A percentile compares a stretch with the other conserved stretches of the same genome.
phyloP scores from a whole-genome alignment of 306 rosid species.

The Vigna trinervia region DNA sequence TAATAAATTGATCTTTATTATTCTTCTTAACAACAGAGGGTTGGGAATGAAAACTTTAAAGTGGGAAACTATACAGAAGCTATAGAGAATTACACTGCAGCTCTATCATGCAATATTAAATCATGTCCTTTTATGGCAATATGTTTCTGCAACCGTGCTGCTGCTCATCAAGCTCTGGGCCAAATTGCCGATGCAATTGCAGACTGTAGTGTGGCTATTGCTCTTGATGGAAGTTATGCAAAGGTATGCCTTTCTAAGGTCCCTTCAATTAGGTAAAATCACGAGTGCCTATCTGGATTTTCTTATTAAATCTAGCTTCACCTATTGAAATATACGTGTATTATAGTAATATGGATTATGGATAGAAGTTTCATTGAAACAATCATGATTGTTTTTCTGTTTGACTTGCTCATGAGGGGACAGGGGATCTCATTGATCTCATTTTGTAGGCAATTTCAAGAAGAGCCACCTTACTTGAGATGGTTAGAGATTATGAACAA shows the following conservation, averaged over 20 bases:
- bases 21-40: conserved; percentile 62
- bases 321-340: conserved; percentile 4
- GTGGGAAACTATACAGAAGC: conserved; percentile 75
- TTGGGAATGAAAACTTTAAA: conserved; percentile 84
- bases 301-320: conserved; percentile 26
- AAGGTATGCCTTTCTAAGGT: conserved; percentile 65
- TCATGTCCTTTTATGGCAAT: conserved; percentile 87
- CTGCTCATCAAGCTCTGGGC: conserved; percentile 88
- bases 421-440: conserved; percentile 40
- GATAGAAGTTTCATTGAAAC: conserved; percentile 31
- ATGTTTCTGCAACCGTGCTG: conserved; percentile 95
- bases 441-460: conserved; percentile 82
- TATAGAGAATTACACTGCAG: conserved; percentile 76
- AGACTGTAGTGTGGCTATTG: conserved; percentile 91
- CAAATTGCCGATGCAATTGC: conserved; percentile 93
- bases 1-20: conserved; percentile 23
- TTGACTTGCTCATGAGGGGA: background rate
- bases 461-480: conserved; percentile 88
- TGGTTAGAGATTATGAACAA: conserved; percentile 81
- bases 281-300: conserved; percentile 33
- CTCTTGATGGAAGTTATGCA: conserved; percentile 77
- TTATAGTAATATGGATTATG: conserved; percentile 17
- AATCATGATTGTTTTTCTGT: conserved; percentile 16
- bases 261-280: conserved; percentile 31
- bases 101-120: conserved; percentile 71